These are phyloP conservation scores for Sporormia fimetaria DNA, from an alignment of 495 filamentous ascomycete species.

Conservation along the genomic window DNA sequence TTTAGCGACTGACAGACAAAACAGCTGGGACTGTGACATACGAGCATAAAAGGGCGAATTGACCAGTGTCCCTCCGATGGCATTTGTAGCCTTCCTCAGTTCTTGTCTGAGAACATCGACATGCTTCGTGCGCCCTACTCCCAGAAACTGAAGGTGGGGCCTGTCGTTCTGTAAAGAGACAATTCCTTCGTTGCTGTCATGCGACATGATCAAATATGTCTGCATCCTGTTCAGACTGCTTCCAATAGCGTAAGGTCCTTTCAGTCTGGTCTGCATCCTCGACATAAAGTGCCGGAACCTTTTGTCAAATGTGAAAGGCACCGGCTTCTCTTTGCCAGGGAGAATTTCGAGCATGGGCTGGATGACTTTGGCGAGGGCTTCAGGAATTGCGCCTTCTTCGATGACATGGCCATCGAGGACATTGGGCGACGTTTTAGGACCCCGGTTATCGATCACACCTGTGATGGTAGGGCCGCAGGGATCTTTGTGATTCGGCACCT, in stretches of 20 bases:
- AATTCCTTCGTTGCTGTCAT: constrained; percentile 54
- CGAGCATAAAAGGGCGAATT: constrained; percentile 49
- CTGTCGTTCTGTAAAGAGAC: constrained; percentile 50
- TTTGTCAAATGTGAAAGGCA: constrained; percentile 32
- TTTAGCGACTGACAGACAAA: too few relatives aligned
- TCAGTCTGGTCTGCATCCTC: constrained; percentile 39
- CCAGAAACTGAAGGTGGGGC: constrained; percentile 46
- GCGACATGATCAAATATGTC: constrained; percentile 60
- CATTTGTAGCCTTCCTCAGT: constrained; percentile 41
- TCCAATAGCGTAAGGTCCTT: constrained; percentile 45
- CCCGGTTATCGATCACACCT: constrained; percentile 51
- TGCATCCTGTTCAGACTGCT: constrained; percentile 50
- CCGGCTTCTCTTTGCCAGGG: constrained; percentile 40
- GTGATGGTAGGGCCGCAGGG: constrained; percentile 56
- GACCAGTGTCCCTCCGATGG: constrained; percentile 47
- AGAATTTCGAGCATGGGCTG: constrained; percentile 46
- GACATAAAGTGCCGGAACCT: constrained; percentile 35
- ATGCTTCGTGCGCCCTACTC: constrained; percentile 44
- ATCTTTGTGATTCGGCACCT: constrained; percentile 37
- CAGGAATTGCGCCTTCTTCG: constrained; percentile 52
- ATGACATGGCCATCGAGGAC: constrained; percentile 53
- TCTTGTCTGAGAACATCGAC: constrained; percentile 43
- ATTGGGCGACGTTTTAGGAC: constrained; percentile 34
- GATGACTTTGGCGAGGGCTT: constrained; percentile 44
- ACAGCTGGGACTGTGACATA: too few relatives aligned